Base-by-base conservation (phyloP, 176 grass and related monocot genomes). In the Lolium perenne region DNA sequence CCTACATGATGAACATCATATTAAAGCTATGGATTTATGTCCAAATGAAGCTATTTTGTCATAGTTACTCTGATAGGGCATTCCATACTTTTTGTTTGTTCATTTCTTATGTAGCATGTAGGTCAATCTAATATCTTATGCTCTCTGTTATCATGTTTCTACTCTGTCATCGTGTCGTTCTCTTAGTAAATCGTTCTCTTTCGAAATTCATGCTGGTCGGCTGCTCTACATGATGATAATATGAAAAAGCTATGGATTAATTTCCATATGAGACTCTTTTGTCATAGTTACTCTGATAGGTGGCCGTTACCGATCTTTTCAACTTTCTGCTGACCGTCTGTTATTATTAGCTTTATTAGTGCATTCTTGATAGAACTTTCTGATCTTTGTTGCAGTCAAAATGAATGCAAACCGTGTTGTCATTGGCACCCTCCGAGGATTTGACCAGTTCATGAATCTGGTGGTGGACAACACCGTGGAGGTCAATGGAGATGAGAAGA, bases 381-480 rank as follows among this genome's bases (percentile, higher is more conserved):
- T 22, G 15, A 12, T 15, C 2, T 38, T 38, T 2, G 89, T 93
- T 85, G 80, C 86, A 95, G 93, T 98, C 82, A 98, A 95, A 79
- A 81, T 98, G 85, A 98, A 98, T 82, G 95, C 90, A 26, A 95
- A 95, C 60, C 80, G 93, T 21, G 88, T 98, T 83, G 90, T 98
- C 48, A 81, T 94, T 91, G 93, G 95, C 79, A 98, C 91, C 1
- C 89, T 98, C 32, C 90, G 90, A 75, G 95, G 95, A 86, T 98
- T 95, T 84, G 95, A 98, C 78, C 93, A 98, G 77, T 98, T 98
- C 75, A 95, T 98, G 95, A 98, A 95, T 79, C 82, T 98, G 88
- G 95, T 98, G 5, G 4, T 95, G 59, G 93, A 98, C 74, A 98
- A 94, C 77, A 95, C 95, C 2, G 90, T 95, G 49, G 95, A 98